Base-by-base conservation (phyloP, 1,284 basidiomycete species). In the Exobasidium cylindrosporum region DNA sequence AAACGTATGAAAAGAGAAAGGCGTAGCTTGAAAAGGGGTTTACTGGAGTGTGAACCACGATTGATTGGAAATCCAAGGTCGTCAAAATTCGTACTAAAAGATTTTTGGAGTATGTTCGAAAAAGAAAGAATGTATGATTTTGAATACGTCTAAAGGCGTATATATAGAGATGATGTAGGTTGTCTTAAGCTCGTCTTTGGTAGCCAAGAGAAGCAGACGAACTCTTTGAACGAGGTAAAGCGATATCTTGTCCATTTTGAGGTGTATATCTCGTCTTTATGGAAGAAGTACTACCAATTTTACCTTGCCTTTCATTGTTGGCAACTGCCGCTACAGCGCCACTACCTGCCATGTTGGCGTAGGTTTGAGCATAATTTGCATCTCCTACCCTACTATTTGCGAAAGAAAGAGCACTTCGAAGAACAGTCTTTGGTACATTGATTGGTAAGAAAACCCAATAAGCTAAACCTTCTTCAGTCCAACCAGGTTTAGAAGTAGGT, bases 371-470 rank as follows among this genome's bases (percentile, higher is more conserved):
- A 45, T 45, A 45, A 45, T 45, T 45, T 45, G 43, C 17, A 28
- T 50, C 47, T 3, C 32, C n/a, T 1, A 58, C 57, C 26, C 52
- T 5, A 11, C 26, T 26, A 32, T 46, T 29, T 2, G 56, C 56
- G 28, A 57, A 55, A 14, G 47, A 50, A 21, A 50, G 14, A 14
- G 47, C 47, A 28, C 47, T 28, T 50, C 46, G 30, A 29, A 62
- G 21, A 7, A 50, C 57, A 10, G 60, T 30, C 35, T 57, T 57
- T 11, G 60, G 46, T 1, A 58, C 24, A n/a, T 52, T 62, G 45
- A 62, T 46, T 7, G 60, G 60, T 31, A 62, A 57, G 30, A 54
- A 50, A 21, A 58, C 29, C 26, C 58, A 57, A 43, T 57, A 61
- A 26, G 40, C 28, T 17, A 58, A 26, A 14, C 60, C 55, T 24